phyloP scores from a whole-genome alignment of 2,329 filamentous ascomycete genomes.

The Neonectria hederae region DNA sequence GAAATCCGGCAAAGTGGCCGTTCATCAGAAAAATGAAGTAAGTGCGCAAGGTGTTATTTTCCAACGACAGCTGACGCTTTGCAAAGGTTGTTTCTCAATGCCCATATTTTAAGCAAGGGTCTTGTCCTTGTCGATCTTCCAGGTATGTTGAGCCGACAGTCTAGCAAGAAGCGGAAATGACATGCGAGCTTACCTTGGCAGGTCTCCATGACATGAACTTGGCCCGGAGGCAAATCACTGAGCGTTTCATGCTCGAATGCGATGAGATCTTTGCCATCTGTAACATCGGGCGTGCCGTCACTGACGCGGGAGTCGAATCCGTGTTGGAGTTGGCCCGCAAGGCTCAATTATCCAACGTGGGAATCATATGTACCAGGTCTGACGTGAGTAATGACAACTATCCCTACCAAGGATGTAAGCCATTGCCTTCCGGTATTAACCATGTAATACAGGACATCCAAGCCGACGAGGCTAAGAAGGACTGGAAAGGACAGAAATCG shows the following conservation, averaged over 20 bases:
- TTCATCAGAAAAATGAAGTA: slow-evolving; percentile 56
- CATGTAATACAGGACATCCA: slow-evolving; percentile 41
- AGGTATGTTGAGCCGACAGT: slow-evolving; percentile 42
- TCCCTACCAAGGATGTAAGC: fast-evolving
- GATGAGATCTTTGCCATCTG: slow-evolving; percentile 59
- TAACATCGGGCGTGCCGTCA: slow-evolving; percentile 52
- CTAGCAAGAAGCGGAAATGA: neutral
- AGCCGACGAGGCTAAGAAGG: slow-evolving; percentile 45
- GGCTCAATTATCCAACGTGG: slow-evolving; percentile 51
- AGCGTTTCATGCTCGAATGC: slow-evolving; percentile 55
- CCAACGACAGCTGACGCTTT: slow-evolving; percentile 22
- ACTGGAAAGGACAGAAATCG: slow-evolving; percentile 42
- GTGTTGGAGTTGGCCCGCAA: slow-evolving; percentile 53
- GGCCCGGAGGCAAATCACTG: slow-evolving; percentile 54
- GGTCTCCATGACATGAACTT: slow-evolving; percentile 59
- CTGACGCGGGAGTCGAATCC: slow-evolving; percentile 51
- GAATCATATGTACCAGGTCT: slow-evolving; percentile 55
- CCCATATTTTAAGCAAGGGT: slow-evolving; percentile 58
- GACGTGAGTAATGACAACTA: slow-evolving; percentile 44
- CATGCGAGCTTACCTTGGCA: slow-evolving; percentile 22
- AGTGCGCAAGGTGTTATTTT: neutral
- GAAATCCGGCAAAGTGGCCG: slow-evolving; percentile 51
- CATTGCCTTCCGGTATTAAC: neutral
- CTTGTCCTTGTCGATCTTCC: slow-evolving; percentile 60
- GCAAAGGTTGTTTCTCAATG: slow-evolving; percentile 55